These are phyloP conservation scores for Nannizzia gypsea DNA, from an alignment of 2,329 filamentous ascomycete genomes.

Conservation along the genomic window DNA sequence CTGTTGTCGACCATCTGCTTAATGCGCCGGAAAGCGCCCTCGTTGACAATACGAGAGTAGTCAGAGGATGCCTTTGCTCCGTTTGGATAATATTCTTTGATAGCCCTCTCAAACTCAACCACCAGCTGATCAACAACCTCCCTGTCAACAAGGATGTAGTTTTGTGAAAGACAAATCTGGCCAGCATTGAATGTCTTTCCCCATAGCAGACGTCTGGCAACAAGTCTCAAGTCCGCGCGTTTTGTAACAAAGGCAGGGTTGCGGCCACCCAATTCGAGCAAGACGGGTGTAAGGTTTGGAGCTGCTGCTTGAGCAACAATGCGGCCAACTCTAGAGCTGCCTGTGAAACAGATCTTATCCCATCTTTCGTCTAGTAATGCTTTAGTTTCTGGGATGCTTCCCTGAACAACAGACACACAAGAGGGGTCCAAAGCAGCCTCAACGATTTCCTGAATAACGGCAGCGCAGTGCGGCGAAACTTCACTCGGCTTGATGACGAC, in stretches of 20 bases:
- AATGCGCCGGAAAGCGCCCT: slow-evolving; percentile 64
- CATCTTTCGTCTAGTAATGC: slow-evolving; percentile 77
- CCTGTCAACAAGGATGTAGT: slow-evolving; percentile 77
- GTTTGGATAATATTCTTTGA: slow-evolving; percentile 70
- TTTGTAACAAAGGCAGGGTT: slow-evolving; percentile 90
- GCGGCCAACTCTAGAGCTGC: slow-evolving; percentile 63
- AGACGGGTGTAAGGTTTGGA: slow-evolving; percentile 72
- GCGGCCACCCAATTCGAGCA: slow-evolving; percentile 77
- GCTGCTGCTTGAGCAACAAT: slow-evolving; percentile 87
- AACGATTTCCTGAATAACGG: slow-evolving; percentile 67
- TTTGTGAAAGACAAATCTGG: slow-evolving; percentile 85
- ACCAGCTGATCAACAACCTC: slow-evolving; percentile 61
- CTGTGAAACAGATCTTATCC: slow-evolving; percentile 98
- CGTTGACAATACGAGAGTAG: slow-evolving; percentile 69
- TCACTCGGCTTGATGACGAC: slow-evolving; percentile 87
- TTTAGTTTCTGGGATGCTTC: slow-evolving; percentile 66
- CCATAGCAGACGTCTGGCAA: slow-evolving; percentile 77
- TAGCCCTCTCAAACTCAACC: slow-evolving; percentile 56
- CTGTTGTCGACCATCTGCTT: slow-evolving; percentile 84
- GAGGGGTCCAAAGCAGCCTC: slow-evolving; percentile 63
- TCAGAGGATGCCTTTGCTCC: slow-evolving; percentile 69
- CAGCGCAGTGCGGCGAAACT: slow-evolving; percentile 60
- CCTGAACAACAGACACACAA: slow-evolving; percentile 69
- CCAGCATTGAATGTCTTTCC: slow-evolving; percentile 77
- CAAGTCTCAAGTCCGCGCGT: slow-evolving; percentile 64